phyloP scores from a whole-genome alignment of 2,329 filamentous ascomycete genomes.

The Passalora sequoiae region DNA sequence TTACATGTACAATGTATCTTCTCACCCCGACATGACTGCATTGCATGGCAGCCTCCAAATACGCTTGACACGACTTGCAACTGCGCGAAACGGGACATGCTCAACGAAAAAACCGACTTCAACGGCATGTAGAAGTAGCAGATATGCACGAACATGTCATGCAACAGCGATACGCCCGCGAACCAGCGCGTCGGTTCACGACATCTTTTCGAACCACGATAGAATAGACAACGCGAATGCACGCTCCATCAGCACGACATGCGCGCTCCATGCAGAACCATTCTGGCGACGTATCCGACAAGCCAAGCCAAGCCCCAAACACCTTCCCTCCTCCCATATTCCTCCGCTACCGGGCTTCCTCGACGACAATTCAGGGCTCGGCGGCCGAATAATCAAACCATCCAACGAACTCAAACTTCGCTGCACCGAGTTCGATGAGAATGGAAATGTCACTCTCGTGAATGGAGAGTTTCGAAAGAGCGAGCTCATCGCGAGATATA shows the following conservation, averaged over 20 bases:
- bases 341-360: constrained; percentile 49
- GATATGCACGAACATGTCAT: too few relatives aligned
- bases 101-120: too few relatives aligned
- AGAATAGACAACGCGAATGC: constrained; percentile 18
- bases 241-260: constrained; percentile 22
- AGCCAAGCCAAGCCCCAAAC: constrained; percentile 14
- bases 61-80: too few relatives aligned
- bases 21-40: too few relatives aligned
- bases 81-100: too few relatives aligned
- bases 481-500: constrained; percentile 95
- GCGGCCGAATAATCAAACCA: constrained; percentile 66
- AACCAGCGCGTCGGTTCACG: too few relatives aligned
- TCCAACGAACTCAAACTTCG: constrained; percentile 78
- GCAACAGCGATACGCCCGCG: too few relatives aligned
- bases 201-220: constrained; percentile 23
- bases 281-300: constrained; percentile 28
- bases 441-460: constrained; percentile 84
- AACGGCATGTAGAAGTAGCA: too few relatives aligned
- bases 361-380: constrained; percentile 58
- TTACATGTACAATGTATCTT: too few relatives aligned
- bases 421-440: constrained; percentile 91
- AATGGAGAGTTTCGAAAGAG: constrained; percentile 97
- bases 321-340: constrained; percentile 54
- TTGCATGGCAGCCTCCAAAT: too few relatives aligned
- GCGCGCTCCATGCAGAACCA: constrained; percentile 13